Evolutionary conservation across 495 filamentous ascomycete species (phyloP).

Genomic region (Cladorrhinum samala): DNA sequence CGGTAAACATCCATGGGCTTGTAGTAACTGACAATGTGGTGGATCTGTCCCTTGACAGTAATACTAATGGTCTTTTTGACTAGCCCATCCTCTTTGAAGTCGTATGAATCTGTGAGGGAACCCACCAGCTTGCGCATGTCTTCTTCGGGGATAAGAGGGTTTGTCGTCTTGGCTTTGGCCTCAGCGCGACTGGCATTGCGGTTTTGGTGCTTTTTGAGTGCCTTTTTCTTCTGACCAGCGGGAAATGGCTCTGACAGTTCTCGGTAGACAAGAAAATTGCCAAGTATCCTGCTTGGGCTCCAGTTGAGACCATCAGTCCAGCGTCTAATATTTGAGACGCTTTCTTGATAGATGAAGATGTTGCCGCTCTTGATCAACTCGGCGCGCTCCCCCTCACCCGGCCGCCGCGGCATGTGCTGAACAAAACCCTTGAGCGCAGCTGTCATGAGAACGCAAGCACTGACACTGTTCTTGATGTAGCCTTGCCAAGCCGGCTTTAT

Average conservation of each 20-base stretch:
- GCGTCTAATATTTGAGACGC: constrained; percentile 80
- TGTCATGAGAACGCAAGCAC: constrained; percentile 71
- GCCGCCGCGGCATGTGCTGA: constrained; percentile 70
- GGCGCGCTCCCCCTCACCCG: constrained; percentile 74
- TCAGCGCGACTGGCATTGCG: too few species aligned
- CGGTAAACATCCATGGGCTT: constrained; percentile 69
- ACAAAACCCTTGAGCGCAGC: constrained; percentile 63
- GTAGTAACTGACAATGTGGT: constrained; percentile 89
- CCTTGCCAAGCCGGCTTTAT: constrained; percentile 52
- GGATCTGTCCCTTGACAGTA: constrained; percentile 57
- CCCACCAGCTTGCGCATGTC: background rate
- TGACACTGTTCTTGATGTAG: constrained; percentile 64
- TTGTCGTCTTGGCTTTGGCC: too few species aligned
- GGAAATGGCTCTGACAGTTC: constrained; percentile 76
- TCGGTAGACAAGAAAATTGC: constrained; percentile 85
- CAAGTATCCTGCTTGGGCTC: constrained; percentile 84
- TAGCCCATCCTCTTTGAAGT: background rate
- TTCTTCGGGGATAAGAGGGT: background rate
- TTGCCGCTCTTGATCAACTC: constrained; percentile 73
- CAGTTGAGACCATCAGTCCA: constrained; percentile 90
- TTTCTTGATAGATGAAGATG: constrained; percentile 86
- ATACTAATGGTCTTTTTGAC: constrained; percentile 86
- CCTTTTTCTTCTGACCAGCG: constrained; percentile 76
- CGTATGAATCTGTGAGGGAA: background rate
- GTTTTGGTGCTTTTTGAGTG: constrained; percentile 59